Percentiles rank a stretch among this genome's conserved stretches.
phyloP scores from a whole-genome alignment of 129 eudicot species.

The Silybum marianum region DNA sequence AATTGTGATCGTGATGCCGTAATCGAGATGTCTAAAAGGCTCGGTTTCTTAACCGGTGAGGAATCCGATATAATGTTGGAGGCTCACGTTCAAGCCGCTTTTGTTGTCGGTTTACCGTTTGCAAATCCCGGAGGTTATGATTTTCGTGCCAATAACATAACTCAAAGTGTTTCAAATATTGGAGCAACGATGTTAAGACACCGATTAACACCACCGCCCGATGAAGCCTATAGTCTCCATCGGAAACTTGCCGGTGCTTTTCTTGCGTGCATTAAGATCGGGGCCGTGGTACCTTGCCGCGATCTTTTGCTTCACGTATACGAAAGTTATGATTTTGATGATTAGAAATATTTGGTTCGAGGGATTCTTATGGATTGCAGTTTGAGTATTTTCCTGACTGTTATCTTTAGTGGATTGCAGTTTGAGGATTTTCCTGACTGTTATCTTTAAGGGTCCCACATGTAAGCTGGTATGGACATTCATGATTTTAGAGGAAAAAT shows the following conservation, averaged over 20 bases:
- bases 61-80: conserved; percentile 92
- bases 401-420: background rate
- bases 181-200: conserved; percentile 94
- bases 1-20: conserved; percentile 64
- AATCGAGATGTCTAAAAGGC: conserved; percentile 83
- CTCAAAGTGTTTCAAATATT: conserved; percentile 74
- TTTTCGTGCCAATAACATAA: conserved; percentile 73
- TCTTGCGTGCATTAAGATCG: conserved; percentile 89
- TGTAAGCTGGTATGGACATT: background rate
- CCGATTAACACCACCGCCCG: conserved; percentile 96
- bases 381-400: background rate
- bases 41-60: conserved; percentile 79
- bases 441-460: no score
- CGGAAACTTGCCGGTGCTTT: conserved; percentile 98
- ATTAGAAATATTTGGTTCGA: conserved; percentile 9
- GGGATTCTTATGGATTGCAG: background rate
- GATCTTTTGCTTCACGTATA: conserved; percentile 71
- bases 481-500: background rate
- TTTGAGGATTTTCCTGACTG: no score
- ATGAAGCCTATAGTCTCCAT: conserved; percentile 93
- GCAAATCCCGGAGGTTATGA: conserved; percentile 74
- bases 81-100: conserved; percentile 93
- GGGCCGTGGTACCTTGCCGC: conserved; percentile 89
- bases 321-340: conserved; percentile 61
- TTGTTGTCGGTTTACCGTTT: conserved; percentile 89